phyloP scores from a whole-genome alignment of 441 rosid genomes.

The Brassica hybrid region DNA sequence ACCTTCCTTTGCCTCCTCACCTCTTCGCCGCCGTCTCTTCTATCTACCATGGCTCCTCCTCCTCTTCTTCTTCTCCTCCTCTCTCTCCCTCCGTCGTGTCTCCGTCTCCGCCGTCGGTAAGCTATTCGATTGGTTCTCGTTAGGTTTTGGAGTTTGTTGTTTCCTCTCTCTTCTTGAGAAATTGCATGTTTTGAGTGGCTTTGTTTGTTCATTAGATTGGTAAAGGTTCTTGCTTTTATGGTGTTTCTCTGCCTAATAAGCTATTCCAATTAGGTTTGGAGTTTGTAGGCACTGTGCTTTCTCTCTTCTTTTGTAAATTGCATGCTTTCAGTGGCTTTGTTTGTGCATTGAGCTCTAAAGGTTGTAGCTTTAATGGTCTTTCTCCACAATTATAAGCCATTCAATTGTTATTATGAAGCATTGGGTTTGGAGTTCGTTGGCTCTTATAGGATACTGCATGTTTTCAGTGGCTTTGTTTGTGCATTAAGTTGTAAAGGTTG shows the following conservation, averaged over 20 bases:
- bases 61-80: constrained; percentile 2
- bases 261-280: neutral
- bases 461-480: neutral
- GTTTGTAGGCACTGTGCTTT: neutral
- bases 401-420: neutral
- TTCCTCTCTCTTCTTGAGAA: neutral
- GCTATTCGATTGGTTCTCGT: neutral
- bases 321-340: neutral
- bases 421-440: neutral
- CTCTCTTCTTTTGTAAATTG: neutral
- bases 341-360: neutral
- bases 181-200: neutral
- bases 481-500: neutral
- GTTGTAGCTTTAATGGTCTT: neutral
- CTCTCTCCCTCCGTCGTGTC: constrained; percentile 36
- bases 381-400: neutral
- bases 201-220: neutral
- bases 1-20: constrained; percentile 90
- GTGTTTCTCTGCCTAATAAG: too few relatives aligned
- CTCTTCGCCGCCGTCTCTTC: constrained; percentile 74
- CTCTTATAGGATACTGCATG: neutral
- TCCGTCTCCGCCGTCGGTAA: constrained; percentile 32
- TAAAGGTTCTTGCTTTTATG: neutral
- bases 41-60: constrained; percentile 52
- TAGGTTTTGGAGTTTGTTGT: neutral